phyloP scores from a whole-genome alignment of 2,329 filamentous ascomycete genomes.

The Talaromyces atroroseus region DNA sequence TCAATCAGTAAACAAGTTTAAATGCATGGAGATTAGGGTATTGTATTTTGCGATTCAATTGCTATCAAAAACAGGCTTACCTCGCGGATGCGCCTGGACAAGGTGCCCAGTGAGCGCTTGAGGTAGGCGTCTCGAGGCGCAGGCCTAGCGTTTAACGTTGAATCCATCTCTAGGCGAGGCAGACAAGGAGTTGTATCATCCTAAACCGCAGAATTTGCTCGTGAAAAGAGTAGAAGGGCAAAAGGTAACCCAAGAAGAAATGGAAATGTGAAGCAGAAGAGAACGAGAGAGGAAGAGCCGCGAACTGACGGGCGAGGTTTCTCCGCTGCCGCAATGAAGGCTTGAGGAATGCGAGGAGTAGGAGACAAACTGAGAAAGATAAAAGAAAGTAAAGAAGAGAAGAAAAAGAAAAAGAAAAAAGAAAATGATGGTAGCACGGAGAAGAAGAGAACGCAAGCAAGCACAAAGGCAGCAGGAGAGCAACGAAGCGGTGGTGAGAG shows the following conservation, averaged over 20 bases:
- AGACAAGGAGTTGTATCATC: constrained; percentile 2
- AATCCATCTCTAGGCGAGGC: constrained; percentile 11
- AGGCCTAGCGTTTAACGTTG: constrained; percentile 14
- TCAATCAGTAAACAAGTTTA: not conserved
- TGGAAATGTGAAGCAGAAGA: constrained; percentile 4
- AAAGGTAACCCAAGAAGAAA: not conserved
- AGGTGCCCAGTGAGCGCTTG: constrained; percentile 39
- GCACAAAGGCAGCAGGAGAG: not conserved
- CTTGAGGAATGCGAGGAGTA: not conserved
- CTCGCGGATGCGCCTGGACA: constrained; percentile 37
- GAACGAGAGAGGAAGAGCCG: constrained; percentile 2
- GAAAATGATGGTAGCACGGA: not conserved
- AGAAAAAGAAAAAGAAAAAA: not conserved
- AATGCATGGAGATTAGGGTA: not conserved
- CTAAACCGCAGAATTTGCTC: not conserved
- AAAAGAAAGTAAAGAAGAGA: not conserved
- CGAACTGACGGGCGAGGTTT: not conserved
- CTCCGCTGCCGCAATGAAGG: not conserved
- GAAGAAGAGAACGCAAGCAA: not conserved
- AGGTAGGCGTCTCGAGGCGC: constrained; percentile 40
- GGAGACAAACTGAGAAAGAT: not conserved
- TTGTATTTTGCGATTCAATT: constrained; percentile 1
- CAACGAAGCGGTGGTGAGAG: not conserved
- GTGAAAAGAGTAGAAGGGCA: not conserved
- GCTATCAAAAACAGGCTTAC: constrained; percentile 21